Percentiles rank a stretch among this genome's conserved stretches.
Evolutionary conservation across 495 filamentous ascomycete species (phyloP).

Genomic region (Podospora fimiseda): DNA sequence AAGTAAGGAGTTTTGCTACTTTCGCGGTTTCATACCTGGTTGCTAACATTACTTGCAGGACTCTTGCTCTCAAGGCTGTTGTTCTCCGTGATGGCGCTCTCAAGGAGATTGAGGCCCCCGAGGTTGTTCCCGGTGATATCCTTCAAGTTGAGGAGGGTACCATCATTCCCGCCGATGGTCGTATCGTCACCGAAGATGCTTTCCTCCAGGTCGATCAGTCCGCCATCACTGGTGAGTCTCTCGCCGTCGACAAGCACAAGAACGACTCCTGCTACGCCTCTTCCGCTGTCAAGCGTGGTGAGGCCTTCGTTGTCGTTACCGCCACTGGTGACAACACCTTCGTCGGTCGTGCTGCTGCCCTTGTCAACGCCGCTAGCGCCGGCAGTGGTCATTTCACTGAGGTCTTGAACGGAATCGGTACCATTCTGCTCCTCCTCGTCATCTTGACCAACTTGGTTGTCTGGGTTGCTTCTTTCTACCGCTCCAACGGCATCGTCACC

Average conservation of each 20-base stretch:
- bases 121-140: constrained; percentile 87
- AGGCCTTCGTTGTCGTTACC: constrained; percentile 73
- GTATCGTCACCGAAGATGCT: constrained; percentile 69
- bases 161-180: constrained; percentile 84
- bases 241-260: constrained; percentile 81
- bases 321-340: constrained; percentile 82
- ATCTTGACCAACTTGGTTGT: constrained; percentile 71
- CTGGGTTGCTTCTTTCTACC: constrained; percentile 84
- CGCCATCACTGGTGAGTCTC: constrained; percentile 84
- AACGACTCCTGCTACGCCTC: constrained; percentile 75
- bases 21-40: not conserved
- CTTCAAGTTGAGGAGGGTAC: constrained; percentile 84
- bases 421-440: constrained; percentile 73
- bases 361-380: constrained; percentile 67
- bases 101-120: constrained; percentile 65
- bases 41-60: constrained; percentile 31
- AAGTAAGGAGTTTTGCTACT: constrained; percentile 33
- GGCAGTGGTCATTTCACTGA: constrained; percentile 83
- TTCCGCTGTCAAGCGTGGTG: constrained; percentile 83
- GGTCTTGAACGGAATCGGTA: constrained; percentile 80
- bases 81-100: constrained; percentile 71
- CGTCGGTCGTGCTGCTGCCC: constrained; percentile 79
- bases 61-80: constrained; percentile 75
- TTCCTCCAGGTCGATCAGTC: constrained; percentile 91
- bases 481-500: constrained; percentile 63